A percentile compares a stretch with the other conserved stretches of the same genome.
phyloP scores from a whole-genome alignment of 306 rosid genomes.

The Vachellia pachyceras region DNA sequence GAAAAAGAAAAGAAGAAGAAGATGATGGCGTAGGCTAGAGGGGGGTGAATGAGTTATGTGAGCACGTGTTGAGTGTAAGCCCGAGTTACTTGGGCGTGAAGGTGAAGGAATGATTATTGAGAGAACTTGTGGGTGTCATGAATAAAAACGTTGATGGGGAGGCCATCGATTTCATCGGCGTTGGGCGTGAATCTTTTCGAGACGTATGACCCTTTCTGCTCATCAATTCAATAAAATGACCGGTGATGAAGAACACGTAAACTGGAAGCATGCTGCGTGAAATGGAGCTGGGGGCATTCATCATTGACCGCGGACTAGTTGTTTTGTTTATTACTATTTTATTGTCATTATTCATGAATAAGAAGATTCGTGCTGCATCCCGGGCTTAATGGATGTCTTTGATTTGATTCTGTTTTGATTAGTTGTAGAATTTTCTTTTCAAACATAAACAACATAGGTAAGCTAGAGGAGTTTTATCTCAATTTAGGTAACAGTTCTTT shows the following conservation, averaged over 20 bases:
- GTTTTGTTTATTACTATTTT: not conserved
- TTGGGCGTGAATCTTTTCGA: not conserved
- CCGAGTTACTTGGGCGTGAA: not conserved
- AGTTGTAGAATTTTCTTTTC: too few species aligned
- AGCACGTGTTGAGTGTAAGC: not conserved
- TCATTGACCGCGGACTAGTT: not conserved
- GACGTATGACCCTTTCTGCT: not conserved
- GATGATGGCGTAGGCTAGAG: not conserved
- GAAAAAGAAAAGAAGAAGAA: too few species aligned
- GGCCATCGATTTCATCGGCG: not conserved
- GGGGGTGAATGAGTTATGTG: constrained; percentile 20
- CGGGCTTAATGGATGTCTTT: not conserved
- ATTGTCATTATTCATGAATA: not conserved
- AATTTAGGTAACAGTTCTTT: too few species aligned
- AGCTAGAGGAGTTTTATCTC: too few species aligned
- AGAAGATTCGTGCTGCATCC: not conserved
- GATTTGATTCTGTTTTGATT: too few species aligned
- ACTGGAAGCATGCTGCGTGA: not conserved
- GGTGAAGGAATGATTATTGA: not conserved
- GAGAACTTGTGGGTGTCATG: not conserved
- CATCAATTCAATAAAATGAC: not conserved
- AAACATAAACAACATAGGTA: too few species aligned
- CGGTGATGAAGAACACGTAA: not conserved
- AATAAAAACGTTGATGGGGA: not conserved
- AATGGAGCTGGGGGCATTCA: not conserved